Evolutionary conservation across 306 rosid genomes (phyloP).

Genomic region (Heteromeles arbutifolia): DNA sequence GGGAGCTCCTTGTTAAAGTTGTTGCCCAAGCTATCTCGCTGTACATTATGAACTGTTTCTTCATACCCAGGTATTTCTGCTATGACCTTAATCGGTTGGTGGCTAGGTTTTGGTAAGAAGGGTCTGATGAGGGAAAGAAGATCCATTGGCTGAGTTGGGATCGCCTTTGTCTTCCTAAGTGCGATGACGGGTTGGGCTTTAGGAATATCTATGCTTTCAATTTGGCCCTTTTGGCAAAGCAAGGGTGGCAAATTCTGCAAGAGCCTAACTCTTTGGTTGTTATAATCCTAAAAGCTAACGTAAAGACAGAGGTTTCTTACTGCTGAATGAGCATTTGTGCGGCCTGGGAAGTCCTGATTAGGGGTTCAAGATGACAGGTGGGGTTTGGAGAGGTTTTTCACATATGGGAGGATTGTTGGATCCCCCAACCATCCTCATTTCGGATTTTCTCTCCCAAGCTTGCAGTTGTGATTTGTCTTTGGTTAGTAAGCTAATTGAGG

Average conservation of each 20-base stretch:
- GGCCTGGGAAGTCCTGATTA: rapidly evolving
- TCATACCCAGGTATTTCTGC: background rate
- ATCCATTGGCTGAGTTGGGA: background rate
- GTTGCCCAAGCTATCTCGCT: background rate
- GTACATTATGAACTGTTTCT: background rate
- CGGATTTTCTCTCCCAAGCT: background rate
- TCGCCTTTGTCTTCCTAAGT: background rate
- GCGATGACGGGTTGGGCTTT: background rate
- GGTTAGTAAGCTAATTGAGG: no score
- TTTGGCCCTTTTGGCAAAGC: background rate
- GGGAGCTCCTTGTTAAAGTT: background rate
- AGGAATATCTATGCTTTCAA: background rate
- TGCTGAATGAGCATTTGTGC: rapidly evolving
- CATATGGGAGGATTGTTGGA: background rate
- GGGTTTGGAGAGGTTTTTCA: no score
- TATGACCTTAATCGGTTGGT: background rate
- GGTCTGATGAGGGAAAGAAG: background rate
- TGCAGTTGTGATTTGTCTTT: background rate
- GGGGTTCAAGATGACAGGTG: background rate
- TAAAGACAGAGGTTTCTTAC: no score
- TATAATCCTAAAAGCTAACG: background rate
- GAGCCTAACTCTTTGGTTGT: background rate
- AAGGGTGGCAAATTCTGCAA: background rate
- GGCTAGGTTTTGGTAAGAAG: background rate
- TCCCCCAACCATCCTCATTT: background rate